These are phyloP conservation scores for Vigna angularis DNA, from an alignment of 306 rosid genomes.

Conservation along the genomic window DNA sequence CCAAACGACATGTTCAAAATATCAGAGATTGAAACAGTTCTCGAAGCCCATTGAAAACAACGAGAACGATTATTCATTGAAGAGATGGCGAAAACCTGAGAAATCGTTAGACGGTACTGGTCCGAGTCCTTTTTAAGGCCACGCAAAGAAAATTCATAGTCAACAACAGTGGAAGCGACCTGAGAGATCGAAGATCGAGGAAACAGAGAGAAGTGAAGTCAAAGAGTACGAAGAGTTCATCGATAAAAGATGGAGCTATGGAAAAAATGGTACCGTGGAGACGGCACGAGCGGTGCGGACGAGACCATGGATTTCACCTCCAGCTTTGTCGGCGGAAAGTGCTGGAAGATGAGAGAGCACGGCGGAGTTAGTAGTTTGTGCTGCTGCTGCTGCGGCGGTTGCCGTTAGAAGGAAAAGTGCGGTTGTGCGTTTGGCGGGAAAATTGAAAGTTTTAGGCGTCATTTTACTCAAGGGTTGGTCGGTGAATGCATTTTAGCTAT, in stretches of 20 bases:
- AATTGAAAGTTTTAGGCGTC: constrained; percentile 45
- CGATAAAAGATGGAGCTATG: not conserved
- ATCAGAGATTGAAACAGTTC: not conserved
- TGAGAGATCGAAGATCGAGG: constrained; percentile 35
- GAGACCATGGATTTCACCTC: constrained; percentile 58
- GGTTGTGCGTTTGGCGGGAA: constrained; percentile 61
- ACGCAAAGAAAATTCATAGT: constrained; percentile 72
- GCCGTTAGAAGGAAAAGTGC: constrained; percentile 49
- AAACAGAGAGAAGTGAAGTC: constrained; percentile 5
- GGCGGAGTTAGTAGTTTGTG: constrained; percentile 37
- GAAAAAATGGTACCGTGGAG: constrained; percentile 58
- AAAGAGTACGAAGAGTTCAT: not conserved
- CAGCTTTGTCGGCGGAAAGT: constrained; percentile 39
- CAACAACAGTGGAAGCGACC: constrained; percentile 66
- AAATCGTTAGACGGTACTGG: constrained; percentile 59
- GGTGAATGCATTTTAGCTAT: not conserved
- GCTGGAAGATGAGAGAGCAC: constrained; percentile 22
- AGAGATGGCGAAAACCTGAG: constrained; percentile 59
- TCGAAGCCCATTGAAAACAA: not conserved
- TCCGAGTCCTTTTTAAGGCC: constrained; percentile 59
- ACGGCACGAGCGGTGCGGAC: constrained; percentile 81
- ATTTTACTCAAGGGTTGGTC: constrained; percentile 32
- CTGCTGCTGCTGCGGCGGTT: constrained; percentile 14
- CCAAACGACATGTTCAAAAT: constrained; percentile 23
- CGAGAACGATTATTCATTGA: not conserved